A percentile compares a stretch with the other conserved stretches of the same genome.
Conservation (phyloP, 495 filamentous ascomycete genomes). For the Hypoxylon cercidicola region DNA sequence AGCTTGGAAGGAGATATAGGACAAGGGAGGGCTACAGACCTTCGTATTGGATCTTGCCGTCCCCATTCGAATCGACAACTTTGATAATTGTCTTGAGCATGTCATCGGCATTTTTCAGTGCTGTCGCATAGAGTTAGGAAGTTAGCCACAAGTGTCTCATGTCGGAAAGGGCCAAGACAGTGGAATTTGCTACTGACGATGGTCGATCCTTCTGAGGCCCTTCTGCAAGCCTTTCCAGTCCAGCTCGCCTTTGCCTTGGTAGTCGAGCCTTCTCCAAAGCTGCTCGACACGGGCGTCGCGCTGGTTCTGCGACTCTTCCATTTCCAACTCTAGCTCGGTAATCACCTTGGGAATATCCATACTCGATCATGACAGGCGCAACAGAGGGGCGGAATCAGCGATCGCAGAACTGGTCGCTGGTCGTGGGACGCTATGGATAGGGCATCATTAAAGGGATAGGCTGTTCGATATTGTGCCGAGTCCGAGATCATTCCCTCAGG, state of each 20-base stretch:
- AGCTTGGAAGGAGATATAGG: background rate
- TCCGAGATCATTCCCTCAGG: slow-evolving; percentile 35
- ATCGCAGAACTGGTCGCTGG: slow-evolving; percentile 39
- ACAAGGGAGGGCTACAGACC: slow-evolving; percentile 59
- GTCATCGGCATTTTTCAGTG: slow-evolving; percentile 92
- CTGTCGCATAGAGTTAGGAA: slow-evolving; percentile 58
- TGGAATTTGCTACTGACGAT: slow-evolving; percentile 71
- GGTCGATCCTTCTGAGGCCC: slow-evolving; percentile 88
- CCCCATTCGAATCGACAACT: slow-evolving; percentile 83
- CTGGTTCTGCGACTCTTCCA: slow-evolving; percentile 73
- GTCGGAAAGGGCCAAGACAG: slow-evolving; percentile 17
- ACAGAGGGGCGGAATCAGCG: slow-evolving; percentile 28
- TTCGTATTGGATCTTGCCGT: slow-evolving; percentile 89
- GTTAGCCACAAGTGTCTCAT: slow-evolving; percentile 1
- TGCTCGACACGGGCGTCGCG: slow-evolving; percentile 79
- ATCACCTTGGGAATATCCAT: slow-evolving; percentile 58
- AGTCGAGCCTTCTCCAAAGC: slow-evolving; percentile 84
- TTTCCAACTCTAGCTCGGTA: slow-evolving; percentile 53
- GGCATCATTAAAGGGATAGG: slow-evolving; percentile 46
- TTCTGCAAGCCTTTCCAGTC: slow-evolving; percentile 84
- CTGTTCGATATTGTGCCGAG: slow-evolving; percentile 16
- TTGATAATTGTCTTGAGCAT: slow-evolving; percentile 82
- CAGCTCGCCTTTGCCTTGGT: slow-evolving; percentile 76
- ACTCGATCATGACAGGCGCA: slow-evolving; percentile 49
- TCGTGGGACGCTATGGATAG: slow-evolving; percentile 42